phyloP scores from a whole-genome alignment of 257 asterid species.

The Avicennia marina region DNA sequence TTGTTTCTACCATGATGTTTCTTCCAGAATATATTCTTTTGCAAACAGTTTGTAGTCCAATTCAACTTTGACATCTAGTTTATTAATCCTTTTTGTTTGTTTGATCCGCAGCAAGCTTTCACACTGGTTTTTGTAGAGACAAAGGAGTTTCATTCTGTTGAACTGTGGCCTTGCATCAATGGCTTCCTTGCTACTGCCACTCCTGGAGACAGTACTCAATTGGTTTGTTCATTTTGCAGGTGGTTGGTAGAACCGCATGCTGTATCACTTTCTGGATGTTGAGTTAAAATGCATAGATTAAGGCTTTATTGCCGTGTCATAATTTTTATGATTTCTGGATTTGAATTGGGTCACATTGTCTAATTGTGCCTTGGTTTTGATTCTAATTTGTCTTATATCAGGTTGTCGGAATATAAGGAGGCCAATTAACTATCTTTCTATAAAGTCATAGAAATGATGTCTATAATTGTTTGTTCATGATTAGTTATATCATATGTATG shows the following conservation, averaged over 20 bases:
- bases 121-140: conserved; percentile 92
- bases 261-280: neutral
- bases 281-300: neutral
- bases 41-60: neutral
- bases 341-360: neutral
- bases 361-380: neutral
- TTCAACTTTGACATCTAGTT: neutral
- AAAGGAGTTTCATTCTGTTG: conserved; percentile 96
- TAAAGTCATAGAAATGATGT: neutral
- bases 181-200: conserved; percentile 87
- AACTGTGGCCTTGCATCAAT: conserved; percentile 82
- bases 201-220: conserved; percentile 95
- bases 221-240: too few species aligned
- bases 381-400: neutral
- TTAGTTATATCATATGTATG: neutral
- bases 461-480: neutral
- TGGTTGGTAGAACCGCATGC: neutral
- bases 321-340: neutral
- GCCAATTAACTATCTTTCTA: neutral
- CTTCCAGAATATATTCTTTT: neutral
- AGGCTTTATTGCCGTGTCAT: neutral
- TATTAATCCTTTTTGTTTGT: conserved; percentile 18
- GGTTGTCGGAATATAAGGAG: neutral
- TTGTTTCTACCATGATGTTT: neutral
- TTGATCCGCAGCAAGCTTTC: conserved; percentile 67